Evolutionary conservation across 192 early-diverging fungal species (phyloP).

Genomic region (Mortierella antarctica): DNA sequence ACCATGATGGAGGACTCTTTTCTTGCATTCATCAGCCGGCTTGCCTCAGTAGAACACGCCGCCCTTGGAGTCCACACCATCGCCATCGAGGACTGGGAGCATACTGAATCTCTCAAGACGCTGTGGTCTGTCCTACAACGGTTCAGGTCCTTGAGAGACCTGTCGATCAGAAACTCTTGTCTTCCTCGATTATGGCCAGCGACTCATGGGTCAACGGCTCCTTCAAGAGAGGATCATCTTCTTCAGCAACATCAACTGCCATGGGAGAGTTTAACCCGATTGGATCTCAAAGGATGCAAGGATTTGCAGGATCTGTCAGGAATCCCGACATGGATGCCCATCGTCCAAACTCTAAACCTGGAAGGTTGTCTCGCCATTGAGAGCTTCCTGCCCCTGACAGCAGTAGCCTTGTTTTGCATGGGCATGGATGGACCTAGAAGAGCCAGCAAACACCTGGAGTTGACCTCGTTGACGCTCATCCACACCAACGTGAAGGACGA

Average conservation of each 20-base stretch:
- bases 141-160: background rate
- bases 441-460: background rate
- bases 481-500: slow-evolving; percentile 18
- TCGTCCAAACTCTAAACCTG: slow-evolving; percentile 18
- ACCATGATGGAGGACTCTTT: slow-evolving; percentile 21
- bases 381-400: slow-evolving; percentile 13
- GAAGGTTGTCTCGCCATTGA: slow-evolving; percentile 8
- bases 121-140: background rate
- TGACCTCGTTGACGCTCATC: background rate
- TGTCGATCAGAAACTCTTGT: slow-evolving; percentile 3
- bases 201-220: background rate
- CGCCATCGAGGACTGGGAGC: slow-evolving; percentile 28
- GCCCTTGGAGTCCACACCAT: background rate
- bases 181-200: background rate
- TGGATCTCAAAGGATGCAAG: slow-evolving; percentile 27
- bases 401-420: background rate
- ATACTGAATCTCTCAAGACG: background rate
- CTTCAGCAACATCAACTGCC: background rate
- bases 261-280: slow-evolving; percentile 11
- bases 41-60: background rate
- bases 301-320: slow-evolving; percentile 20
- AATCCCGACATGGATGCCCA: background rate
- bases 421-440: background rate
- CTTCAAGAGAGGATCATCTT: background rate
- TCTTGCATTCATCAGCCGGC: slow-evolving; percentile 1